Conservation (phyloP, 2,329 filamentous ascomycete species). For the Cladosporium sp. region DNA sequence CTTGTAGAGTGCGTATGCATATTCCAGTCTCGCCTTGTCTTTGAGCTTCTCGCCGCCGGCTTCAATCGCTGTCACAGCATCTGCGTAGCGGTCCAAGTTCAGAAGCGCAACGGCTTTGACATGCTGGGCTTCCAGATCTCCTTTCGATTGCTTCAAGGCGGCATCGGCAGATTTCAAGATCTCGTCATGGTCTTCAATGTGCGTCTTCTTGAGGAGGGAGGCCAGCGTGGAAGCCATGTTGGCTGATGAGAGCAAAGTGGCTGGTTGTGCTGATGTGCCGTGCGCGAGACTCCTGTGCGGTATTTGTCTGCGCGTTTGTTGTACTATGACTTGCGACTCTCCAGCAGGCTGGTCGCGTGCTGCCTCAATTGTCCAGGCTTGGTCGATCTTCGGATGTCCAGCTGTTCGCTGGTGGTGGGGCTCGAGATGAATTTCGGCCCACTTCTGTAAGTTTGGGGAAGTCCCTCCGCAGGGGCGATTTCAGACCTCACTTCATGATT, state of each 20-base stretch:
- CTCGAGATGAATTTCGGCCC: constrained; percentile 5
- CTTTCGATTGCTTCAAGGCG: constrained; percentile 55
- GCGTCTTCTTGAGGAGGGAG: constrained; percentile 53
- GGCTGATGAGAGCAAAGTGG: background rate
- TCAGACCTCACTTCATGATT: constrained; percentile 2
- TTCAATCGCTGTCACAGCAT: constrained; percentile 66
- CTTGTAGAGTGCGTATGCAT: constrained; percentile 82
- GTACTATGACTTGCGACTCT: background rate
- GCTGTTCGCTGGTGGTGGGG: constrained; percentile 9
- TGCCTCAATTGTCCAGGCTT: background rate
- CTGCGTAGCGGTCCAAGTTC: constrained; percentile 77
- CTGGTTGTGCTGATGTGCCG: background rate
- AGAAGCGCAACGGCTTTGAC: constrained; percentile 70
- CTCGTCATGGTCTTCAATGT: constrained; percentile 69
- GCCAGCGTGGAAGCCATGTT: constrained; percentile 43
- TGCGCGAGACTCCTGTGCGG: background rate
- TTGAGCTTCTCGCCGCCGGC: constrained; percentile 60
- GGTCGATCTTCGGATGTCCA: constrained; percentile 3
- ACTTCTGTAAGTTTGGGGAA: background rate
- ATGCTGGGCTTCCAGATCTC: constrained; percentile 58
- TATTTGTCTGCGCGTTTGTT: background rate
- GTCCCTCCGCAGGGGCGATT: background rate
- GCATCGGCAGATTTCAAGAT: constrained; percentile 61
- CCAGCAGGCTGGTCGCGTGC: background rate
- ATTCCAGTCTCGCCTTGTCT: constrained; percentile 61